Percentiles rank a stretch among this genome's conserved stretches.
Evolutionary conservation across 2,329 filamentous ascomycete species (phyloP).

Genomic region (Fusarium succisae): DNA sequence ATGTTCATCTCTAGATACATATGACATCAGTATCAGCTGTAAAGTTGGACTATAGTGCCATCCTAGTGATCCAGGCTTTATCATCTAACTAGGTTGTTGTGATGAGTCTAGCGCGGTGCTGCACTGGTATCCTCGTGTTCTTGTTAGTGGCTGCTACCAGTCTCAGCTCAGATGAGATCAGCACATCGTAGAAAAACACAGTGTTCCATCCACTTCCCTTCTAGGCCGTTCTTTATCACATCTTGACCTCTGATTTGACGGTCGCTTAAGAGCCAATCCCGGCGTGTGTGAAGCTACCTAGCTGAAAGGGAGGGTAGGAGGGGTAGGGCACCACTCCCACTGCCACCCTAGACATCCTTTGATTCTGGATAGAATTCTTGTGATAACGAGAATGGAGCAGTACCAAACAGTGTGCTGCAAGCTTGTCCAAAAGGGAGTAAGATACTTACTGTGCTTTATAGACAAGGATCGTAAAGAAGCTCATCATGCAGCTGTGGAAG

Average conservation of each 20-base stretch:
- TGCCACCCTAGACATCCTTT: slow-evolving; percentile 30
- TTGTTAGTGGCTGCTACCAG: neutral
- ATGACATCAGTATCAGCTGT: neutral
- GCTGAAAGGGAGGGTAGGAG: neutral
- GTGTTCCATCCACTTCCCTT: slow-evolving; percentile 24
- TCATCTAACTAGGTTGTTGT: neutral
- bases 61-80: neutral
- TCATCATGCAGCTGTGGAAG: neutral
- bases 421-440: neutral
- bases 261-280: slow-evolving; percentile 1
- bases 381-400: neutral
- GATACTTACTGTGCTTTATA: neutral
- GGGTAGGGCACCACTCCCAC: neutral
- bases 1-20: neutral
- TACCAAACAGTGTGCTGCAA: slow-evolving; percentile 7
- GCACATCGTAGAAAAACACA: slow-evolving; percentile 11
- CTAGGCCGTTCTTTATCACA: slow-evolving; percentile 13
- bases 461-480: neutral
- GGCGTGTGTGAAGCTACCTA: neutral
- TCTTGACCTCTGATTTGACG: slow-evolving; percentile 6
- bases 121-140: neutral
- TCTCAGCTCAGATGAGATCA: slow-evolving; percentile 9
- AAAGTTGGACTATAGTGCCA: neutral
- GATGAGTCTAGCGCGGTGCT: neutral
- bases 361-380: slow-evolving; percentile 5